phyloP scores from a whole-genome alignment of 2,329 filamentous ascomycete species.

The Dactylellina sp. region DNA sequence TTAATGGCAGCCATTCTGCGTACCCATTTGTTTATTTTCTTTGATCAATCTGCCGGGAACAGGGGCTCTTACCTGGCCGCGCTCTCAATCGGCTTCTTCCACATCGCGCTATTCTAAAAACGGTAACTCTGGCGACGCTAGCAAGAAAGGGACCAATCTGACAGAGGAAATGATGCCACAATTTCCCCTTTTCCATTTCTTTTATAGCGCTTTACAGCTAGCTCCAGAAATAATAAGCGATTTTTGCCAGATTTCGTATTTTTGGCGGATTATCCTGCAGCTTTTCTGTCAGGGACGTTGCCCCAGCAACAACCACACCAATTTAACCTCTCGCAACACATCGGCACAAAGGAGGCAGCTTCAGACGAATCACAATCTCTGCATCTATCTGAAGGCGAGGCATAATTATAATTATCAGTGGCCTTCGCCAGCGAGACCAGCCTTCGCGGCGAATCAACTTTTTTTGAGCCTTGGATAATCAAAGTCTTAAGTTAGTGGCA shows the following conservation, averaged over 20 bases:
- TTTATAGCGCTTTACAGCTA: neutral
- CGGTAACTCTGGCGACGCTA: neutral
- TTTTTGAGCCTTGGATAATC: too few relatives aligned
- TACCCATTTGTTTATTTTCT: neutral
- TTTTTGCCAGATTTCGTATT: neutral
- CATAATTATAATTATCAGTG: neutral
- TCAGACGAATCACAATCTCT: neutral
- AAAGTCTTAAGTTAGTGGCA: too few relatives aligned
- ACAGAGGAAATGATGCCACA: neutral
- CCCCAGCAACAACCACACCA: neutral
- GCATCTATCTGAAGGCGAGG: neutral
- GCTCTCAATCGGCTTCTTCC: neutral
- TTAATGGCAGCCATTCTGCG: neutral
- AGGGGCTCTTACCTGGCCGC: neutral
- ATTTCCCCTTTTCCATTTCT: constrained; percentile 1
- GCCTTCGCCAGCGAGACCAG: constrained; percentile 1
- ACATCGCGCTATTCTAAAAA: neutral
- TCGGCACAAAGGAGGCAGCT: neutral
- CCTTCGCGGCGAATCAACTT: too few relatives aligned
- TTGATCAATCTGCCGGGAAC: neutral
- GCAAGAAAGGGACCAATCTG: neutral
- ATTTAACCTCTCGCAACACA: neutral
- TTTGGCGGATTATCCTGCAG: neutral
- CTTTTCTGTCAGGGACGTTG: neutral
- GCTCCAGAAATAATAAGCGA: neutral